These are phyloP conservation scores for Tuber brumale DNA, from an alignment of 495 filamentous ascomycete species.

Conservation along the genomic window DNA sequence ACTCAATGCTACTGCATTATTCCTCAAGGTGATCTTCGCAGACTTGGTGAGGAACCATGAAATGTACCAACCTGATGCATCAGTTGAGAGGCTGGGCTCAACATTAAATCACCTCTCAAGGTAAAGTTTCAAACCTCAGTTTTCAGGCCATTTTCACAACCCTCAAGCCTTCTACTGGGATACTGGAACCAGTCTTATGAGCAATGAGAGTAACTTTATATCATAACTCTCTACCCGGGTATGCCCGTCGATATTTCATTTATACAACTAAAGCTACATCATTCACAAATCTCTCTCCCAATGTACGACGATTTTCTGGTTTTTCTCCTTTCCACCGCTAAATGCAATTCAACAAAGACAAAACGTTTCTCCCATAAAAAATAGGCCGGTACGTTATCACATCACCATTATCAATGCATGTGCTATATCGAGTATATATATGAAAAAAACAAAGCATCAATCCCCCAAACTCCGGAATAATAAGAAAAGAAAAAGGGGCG, in stretches of 20 bases:
- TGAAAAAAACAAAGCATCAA: background rate
- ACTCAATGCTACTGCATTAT: no score
- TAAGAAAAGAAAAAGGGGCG: background rate
- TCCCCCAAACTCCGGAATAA: background rate
- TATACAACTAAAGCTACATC: slow-evolving; percentile 5
- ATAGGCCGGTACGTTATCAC: background rate
- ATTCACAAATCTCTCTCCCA: background rate
- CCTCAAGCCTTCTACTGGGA: background rate
- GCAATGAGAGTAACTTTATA: background rate
- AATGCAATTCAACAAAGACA: background rate
- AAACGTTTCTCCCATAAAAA: background rate
- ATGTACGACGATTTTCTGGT: background rate
- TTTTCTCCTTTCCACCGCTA: background rate
- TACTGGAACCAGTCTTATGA: background rate
- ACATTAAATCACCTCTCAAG: no score
- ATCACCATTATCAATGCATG: background rate
- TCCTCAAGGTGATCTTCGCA: no score
- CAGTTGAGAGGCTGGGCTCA: no score
- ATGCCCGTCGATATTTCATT: background rate
- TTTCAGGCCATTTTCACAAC: no score
- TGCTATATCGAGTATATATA: background rate
- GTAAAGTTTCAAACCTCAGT: no score
- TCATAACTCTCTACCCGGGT: background rate
- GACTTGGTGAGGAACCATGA: no score
- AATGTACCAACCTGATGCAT: no score